A percentile compares a stretch with the other conserved stretches of the same genome.
These are phyloP conservation scores for Vigna reflexopilosa DNA, from an alignment of 306 rosid genomes.

Conservation along the genomic window DNA sequence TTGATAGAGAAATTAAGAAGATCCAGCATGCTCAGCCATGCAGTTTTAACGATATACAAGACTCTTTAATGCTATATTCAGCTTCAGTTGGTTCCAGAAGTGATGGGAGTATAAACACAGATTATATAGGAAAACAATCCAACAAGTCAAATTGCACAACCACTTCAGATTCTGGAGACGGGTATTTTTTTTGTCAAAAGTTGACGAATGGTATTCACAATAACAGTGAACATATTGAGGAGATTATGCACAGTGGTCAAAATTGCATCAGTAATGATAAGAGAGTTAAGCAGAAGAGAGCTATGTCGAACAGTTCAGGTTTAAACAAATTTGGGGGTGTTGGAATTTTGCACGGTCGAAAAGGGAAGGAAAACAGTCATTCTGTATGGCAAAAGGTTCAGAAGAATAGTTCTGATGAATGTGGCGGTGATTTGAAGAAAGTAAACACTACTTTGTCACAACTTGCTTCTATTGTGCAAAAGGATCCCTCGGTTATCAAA, in stretches of 20 bases:
- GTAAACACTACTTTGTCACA: constrained; percentile 50
- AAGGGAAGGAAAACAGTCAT: constrained; percentile 70
- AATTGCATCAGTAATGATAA: constrained; percentile 49
- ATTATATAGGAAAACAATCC: constrained; percentile 46
- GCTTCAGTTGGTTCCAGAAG: constrained; percentile 55
- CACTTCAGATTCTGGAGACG: constrained; percentile 50
- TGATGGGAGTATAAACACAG: constrained; percentile 45
- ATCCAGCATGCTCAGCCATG: constrained; percentile 33
- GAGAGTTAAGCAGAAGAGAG: constrained; percentile 63
- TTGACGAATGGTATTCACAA: constrained; percentile 39
- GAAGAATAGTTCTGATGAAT: constrained; percentile 54
- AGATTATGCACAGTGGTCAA: constrained; percentile 47
- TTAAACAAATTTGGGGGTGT: constrained; percentile 52
- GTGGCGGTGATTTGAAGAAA: constrained; percentile 57
- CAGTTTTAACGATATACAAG: constrained; percentile 45
- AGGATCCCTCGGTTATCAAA: constrained; percentile 52
- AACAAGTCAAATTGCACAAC: constrained; percentile 45
- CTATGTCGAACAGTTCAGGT: constrained; percentile 53
- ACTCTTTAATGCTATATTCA: constrained; percentile 54
- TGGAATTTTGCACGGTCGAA: constrained; percentile 54
- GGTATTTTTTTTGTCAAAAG: constrained; percentile 42
- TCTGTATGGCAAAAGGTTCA: constrained; percentile 92
- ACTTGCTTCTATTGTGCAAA: constrained; percentile 44
- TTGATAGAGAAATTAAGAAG: constrained; percentile 43
- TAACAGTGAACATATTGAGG: constrained; percentile 51